Evolutionary conservation across 495 filamentous ascomycete species (phyloP), one percentile per base, ranked within the genome.

Genomic region (Glonium stellatum): DNA sequence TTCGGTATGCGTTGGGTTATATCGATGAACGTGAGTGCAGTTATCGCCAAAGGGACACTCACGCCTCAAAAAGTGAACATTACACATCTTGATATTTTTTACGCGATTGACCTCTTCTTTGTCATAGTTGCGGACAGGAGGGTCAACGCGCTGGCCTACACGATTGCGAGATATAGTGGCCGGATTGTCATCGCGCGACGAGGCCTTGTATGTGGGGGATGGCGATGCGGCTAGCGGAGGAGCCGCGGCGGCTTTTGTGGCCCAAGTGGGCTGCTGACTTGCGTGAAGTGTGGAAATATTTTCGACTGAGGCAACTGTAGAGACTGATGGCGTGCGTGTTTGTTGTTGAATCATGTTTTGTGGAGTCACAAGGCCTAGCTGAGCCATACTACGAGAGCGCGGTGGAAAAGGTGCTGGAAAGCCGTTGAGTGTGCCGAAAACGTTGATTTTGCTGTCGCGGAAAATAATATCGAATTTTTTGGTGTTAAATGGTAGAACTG

Each of bases 41-140:
- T 81, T 79, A 23, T 84, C 79, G 57, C 83, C 85, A 61, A 84
- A 86, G 36, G 82, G 78, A 67, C 90, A 95, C 47, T 86, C 85
- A 1, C 83, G 82, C 31, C 88, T 81, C 27, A 96, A 76, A 70
- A 85, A 92, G 70, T 91, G 83, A 62, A 89, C 87, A 70, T 93
- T 93, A 80, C 90, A 96, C 23, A 92, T 74, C 68, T 95, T 93
- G 65, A 88, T 74, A 65, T 80, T 82, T 69, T 85, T 84, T 60
- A 86, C 65, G 23, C 81, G 77, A 59, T 79, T 78, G 52, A 86
- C 72, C 37, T 85, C 82, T 27, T 82, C 77, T 41, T 78, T 77
- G 64, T 82, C 78, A 59, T 83, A 82, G 35, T 72, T 75, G 59
- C 76, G 76, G 59, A 77, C 70, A 25, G 79, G 77, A 22, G 76